Conservation (phyloP, 75 land plant species). For the Isoetes taiwanensis region DNA sequence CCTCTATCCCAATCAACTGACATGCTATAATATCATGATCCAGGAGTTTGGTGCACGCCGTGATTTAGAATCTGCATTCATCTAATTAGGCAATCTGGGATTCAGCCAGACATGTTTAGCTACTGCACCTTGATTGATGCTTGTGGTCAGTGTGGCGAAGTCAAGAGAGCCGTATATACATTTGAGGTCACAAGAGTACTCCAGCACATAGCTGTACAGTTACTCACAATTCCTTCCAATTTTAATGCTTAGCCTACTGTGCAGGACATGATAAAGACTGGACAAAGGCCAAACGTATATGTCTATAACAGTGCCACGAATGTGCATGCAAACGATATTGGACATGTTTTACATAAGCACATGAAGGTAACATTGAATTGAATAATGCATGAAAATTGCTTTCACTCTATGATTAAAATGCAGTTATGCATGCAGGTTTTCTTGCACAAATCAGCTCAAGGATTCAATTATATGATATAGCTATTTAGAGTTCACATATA, state of each 20-base stretch:
- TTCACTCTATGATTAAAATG: neutral
- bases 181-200: conserved; percentile 39
- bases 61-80: conserved; percentile 46
- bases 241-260: neutral
- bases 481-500: no score
- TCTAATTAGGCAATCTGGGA: conserved; percentile 27
- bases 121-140: conserved; percentile 67
- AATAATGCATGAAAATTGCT: neutral
- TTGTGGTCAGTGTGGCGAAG: conserved; percentile 62
- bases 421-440: neutral
- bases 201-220: neutral
- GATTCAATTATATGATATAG: neutral
- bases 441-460: neutral
- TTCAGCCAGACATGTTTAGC: conserved; percentile 38
- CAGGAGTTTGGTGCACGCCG: conserved; percentile 57
- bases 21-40: conserved; percentile 37
- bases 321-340: conserved; percentile 54
- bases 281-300: conserved; percentile 41
- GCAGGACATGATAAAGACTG: conserved; percentile 50
- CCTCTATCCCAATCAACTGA: conserved; percentile 28
- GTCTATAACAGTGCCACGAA: conserved; percentile 87
- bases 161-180: conserved; percentile 36
- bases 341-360: conserved; percentile 35
- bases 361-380: conserved; percentile 50
- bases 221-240: neutral